Evolutionary conservation across 148 eudicot genomes (phyloP).

Genomic region (Pharnaceum exiguum): DNA sequence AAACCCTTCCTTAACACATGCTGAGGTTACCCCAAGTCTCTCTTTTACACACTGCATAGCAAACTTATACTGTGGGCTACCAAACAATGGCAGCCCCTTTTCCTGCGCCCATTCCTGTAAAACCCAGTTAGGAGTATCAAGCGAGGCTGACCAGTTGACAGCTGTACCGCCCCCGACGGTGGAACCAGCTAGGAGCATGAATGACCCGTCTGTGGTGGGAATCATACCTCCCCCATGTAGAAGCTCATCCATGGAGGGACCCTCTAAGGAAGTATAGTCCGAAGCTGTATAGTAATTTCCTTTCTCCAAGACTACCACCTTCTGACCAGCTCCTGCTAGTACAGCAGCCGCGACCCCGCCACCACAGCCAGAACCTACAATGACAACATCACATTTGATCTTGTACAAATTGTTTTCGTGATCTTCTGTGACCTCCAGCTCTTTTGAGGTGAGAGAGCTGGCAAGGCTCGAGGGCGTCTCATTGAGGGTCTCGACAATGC

Average conservation of each 20-base stretch:
- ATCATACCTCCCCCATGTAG: slow-evolving; percentile 41
- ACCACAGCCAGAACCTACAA: slow-evolving; percentile 68
- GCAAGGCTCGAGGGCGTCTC: slow-evolving; percentile 30
- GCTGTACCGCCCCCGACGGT: slow-evolving; percentile 67
- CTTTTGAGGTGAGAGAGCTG: slow-evolving; percentile 36
- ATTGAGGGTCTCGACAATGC: slow-evolving; percentile 45
- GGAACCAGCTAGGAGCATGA: slow-evolving; percentile 47
- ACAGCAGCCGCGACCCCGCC: slow-evolving; percentile 71
- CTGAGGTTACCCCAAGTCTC: slow-evolving; percentile 55
- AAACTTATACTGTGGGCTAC: slow-evolving; percentile 33
- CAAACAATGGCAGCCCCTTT: slow-evolving; percentile 34
- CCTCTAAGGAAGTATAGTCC: slow-evolving; percentile 55
- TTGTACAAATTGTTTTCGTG: slow-evolving; percentile 20
- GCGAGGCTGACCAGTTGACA: slow-evolving; percentile 63
- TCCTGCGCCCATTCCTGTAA: slow-evolving; percentile 49
- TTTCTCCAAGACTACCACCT: slow-evolving; percentile 63
- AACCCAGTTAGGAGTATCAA: slow-evolving; percentile 48
- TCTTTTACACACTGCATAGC: slow-evolving; percentile 50
- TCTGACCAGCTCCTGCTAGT: slow-evolving; percentile 52
- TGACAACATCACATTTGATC: slow-evolving; percentile 54
- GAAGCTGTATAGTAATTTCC: slow-evolving; percentile 50
- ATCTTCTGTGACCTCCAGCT: slow-evolving; percentile 39
- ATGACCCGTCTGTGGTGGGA: slow-evolving; percentile 41
- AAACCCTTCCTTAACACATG: slow-evolving; percentile 47
- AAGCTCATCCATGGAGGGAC: slow-evolving; percentile 53